Percentiles rank a stretch among this genome's conserved stretches.
Evolutionary conservation across 169 alveolate genomes (phyloP).

Genomic region (Plasmodium coatneyi): DNA sequence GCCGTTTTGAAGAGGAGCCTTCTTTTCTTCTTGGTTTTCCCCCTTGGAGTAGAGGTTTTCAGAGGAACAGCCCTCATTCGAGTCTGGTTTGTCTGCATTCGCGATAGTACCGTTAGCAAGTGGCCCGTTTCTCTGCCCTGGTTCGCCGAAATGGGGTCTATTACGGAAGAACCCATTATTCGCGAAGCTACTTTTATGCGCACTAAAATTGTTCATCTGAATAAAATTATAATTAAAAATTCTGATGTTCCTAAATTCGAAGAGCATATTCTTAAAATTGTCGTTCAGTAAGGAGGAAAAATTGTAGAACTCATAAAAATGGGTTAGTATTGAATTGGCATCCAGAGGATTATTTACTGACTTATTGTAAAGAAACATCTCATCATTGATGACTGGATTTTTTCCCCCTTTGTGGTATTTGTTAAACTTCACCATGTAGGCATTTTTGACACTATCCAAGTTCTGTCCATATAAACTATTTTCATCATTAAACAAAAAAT

Average conservation of each 20-base stretch:
- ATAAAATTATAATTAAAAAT: constrained; percentile 18
- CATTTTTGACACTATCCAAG: constrained; percentile 26
- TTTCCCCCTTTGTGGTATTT: constrained; percentile 38
- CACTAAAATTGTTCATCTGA: constrained; percentile 10
- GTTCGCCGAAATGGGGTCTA: not conserved
- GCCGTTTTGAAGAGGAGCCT: not conserved
- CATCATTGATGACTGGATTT: constrained; percentile 1
- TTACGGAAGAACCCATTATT: not conserved
- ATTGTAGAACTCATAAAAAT: constrained; percentile 53
- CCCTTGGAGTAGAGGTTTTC: not conserved
- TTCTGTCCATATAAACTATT: constrained; percentile 26
- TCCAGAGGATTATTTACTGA: constrained; percentile 66
- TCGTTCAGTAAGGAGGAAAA: constrained; percentile 38
- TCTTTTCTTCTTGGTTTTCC: not conserved
- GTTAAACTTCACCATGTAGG: constrained; percentile 13
- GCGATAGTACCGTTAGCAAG: not conserved
- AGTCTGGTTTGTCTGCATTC: not conserved
- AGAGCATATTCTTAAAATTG: constrained; percentile 18
- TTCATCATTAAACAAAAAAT: constrained; percentile 49
- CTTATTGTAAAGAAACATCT: constrained; percentile 18
- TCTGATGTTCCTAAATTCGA: constrained; percentile 64
- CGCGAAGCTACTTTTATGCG: not conserved
- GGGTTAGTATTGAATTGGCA: constrained; percentile 58
- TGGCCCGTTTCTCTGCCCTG: not conserved
- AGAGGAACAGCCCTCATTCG: not conserved